phyloP scores from a whole-genome alignment of 2,329 filamentous ascomycete genomes.

The Podosphaera fusca region DNA sequence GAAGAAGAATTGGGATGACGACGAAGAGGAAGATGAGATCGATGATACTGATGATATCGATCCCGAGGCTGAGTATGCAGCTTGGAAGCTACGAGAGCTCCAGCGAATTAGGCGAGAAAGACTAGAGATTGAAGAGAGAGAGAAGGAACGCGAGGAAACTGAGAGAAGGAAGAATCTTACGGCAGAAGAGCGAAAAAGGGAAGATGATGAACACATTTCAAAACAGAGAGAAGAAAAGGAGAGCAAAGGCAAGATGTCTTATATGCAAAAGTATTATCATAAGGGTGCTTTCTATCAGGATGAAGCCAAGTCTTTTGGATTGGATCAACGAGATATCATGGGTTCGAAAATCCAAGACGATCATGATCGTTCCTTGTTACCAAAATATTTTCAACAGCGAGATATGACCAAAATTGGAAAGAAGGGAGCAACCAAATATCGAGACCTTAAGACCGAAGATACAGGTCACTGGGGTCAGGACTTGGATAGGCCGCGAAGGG shows the following conservation, averaged over 20 bases:
- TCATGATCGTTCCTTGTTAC: conserved; percentile 62
- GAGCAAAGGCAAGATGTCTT: conserved; percentile 56
- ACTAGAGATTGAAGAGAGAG: conserved; percentile 58
- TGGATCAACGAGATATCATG: conserved; percentile 68
- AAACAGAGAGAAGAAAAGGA: conserved; percentile 33
- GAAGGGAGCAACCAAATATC: conserved; percentile 79
- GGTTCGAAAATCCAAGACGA: conserved; percentile 67
- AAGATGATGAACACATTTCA: conserved; percentile 59
- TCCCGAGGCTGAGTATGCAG: conserved; percentile 67
- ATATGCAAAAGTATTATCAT: conserved; percentile 92
- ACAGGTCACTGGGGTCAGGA: conserved; percentile 66
- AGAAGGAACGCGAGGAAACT: conserved; percentile 70
- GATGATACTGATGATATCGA: conserved; percentile 78
- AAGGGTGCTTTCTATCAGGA: conserved; percentile 90
- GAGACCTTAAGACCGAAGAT: conserved; percentile 70
- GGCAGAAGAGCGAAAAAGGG: conserved; percentile 60
- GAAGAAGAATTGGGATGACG: conserved; percentile 67
- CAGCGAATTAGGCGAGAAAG: conserved; percentile 72
- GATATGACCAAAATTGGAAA: conserved; percentile 87
- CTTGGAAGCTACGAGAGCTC: conserved; percentile 85
- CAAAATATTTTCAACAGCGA: conserved; percentile 75
- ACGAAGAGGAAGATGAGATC: conserved; percentile 49
- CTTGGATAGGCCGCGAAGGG: conserved; percentile 23
- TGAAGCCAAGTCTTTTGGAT: conserved; percentile 48
- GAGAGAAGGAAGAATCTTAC: conserved; percentile 74